Percentiles rank a stretch among this genome's conserved stretches.
Evolutionary conservation across 371 early-diverging fungal species (phyloP).

Genomic region (Mucor velutinosus): DNA sequence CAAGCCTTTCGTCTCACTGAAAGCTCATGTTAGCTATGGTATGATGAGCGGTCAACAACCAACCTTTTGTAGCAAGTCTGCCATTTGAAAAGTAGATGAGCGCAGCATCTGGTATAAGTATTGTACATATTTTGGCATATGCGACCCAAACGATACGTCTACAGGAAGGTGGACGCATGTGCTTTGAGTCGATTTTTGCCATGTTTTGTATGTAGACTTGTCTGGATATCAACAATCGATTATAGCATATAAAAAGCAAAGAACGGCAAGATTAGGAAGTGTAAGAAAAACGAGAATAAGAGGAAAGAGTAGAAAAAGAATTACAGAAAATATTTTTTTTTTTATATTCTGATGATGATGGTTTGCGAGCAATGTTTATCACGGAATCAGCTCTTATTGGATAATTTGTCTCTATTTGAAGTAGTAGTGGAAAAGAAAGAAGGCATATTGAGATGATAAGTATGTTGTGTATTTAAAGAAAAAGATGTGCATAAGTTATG

Average conservation of each 20-base stretch:
- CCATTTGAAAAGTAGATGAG: constrained; percentile 19
- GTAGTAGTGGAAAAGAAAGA: background rate
- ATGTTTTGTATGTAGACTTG: background rate
- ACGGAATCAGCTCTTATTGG: background rate
- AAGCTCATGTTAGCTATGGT: background rate
- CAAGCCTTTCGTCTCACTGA: constrained; percentile 46
- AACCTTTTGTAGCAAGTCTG: constrained; percentile 36
- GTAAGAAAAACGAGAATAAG: background rate
- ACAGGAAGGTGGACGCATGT: constrained; percentile 24
- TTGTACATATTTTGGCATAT: constrained; percentile 22
- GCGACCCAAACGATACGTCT: constrained; percentile 33
- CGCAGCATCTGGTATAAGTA: constrained; percentile 20
- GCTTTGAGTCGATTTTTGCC: constrained; percentile 18
- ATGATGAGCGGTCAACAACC: background rate
- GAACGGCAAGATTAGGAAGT: background rate
- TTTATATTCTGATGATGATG: background rate
- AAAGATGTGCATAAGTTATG: background rate
- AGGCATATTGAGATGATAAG: background rate
- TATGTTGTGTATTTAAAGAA: background rate
- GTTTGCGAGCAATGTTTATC: background rate
- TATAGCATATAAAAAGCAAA: constrained; percentile 1
- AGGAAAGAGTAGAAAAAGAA: background rate
- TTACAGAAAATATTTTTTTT: background rate
- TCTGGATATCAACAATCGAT: background rate
- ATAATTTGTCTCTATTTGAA: background rate